These are phyloP conservation scores for Backusella parvicylindrica DNA, from an alignment of 192 early-diverging fungal species.

Conservation along the genomic window DNA sequence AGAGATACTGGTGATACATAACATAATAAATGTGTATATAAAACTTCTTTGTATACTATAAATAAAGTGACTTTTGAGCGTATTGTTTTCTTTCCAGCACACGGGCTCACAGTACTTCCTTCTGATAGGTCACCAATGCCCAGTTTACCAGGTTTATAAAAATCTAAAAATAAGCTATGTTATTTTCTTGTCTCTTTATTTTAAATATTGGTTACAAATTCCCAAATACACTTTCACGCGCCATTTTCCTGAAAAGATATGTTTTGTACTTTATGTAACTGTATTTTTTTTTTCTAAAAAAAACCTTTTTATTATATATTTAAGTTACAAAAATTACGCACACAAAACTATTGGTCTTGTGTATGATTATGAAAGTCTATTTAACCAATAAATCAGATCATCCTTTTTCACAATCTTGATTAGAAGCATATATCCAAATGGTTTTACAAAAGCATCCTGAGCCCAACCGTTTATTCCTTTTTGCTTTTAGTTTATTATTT, in stretches of 20 bases:
- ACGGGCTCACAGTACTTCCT: background rate
- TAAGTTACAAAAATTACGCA: background rate
- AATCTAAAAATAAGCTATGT: background rate
- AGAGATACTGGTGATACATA: background rate
- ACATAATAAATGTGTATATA: background rate
- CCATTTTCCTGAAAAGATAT: constrained; percentile 1
- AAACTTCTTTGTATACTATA: background rate
- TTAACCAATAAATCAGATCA: background rate
- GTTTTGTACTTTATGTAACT: background rate
- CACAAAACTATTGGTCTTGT: background rate
- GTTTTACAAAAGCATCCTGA: background rate
- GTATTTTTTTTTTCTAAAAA: background rate
- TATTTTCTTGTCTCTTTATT: background rate
- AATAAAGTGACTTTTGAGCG: background rate
- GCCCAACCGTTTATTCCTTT: background rate
- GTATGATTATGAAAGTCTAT: background rate
- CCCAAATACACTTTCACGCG: background rate
- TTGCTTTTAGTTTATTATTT: background rate
- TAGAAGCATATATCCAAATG: background rate
- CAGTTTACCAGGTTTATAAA: background rate
- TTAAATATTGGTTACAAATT: background rate
- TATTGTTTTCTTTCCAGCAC: background rate
- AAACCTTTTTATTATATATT: background rate
- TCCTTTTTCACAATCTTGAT: background rate
- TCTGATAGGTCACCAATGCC: background rate